Percentiles rank a stretch among this genome's conserved stretches.
These are phyloP conservation scores for Eucalyptus pumila DNA, from an alignment of 345 rosid species.

Conservation along the genomic window DNA sequence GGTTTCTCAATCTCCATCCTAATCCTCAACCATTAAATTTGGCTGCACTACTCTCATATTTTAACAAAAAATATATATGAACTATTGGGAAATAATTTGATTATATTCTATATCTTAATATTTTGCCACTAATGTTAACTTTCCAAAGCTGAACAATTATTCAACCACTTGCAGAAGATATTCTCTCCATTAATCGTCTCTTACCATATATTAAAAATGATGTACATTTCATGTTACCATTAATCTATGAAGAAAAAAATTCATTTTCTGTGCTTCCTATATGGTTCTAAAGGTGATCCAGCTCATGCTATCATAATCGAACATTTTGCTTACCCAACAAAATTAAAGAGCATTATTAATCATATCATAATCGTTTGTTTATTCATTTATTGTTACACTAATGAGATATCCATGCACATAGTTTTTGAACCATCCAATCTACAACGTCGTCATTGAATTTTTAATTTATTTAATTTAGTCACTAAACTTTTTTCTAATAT, in stretches of 20 bases:
- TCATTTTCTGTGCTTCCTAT: too few relatives aligned
- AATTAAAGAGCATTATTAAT: neutral
- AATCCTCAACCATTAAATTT: neutral
- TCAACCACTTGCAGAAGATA: neutral
- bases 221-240: neutral
- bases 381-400: too few relatives aligned
- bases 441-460: rapidly evolving
- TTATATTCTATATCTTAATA: neutral
- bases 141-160: neutral
- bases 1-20: neutral
- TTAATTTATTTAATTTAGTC: neutral
- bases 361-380: neutral
- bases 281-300: neutral
- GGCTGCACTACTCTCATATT: neutral
- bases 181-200: neutral
- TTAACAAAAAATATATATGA: neutral
- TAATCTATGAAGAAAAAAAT: neutral
- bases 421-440: neutral
- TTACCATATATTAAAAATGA: neutral
- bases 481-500: rapidly evolving
- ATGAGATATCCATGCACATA: too few relatives aligned
- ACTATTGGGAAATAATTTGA: neutral
- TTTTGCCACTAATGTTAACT: neutral
- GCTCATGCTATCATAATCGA: neutral
- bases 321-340: neutral